Evolutionary conservation across 2,329 filamentous ascomycete species (phyloP).

Genomic region (Calonectria crousiana): DNA sequence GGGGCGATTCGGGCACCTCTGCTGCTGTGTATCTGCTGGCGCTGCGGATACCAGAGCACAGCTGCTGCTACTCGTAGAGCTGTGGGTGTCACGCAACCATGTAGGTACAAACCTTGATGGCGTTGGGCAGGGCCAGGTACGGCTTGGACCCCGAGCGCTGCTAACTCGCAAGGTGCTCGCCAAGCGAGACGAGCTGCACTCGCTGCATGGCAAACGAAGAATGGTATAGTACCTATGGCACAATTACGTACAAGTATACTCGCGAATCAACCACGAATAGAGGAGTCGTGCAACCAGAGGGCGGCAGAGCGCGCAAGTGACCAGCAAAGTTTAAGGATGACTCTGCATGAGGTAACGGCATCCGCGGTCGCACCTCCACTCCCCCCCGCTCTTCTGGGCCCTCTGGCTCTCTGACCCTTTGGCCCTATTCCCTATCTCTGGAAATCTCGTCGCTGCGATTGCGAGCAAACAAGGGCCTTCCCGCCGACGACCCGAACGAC

Average conservation of each 20-base stretch:
- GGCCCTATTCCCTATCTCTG: conserved; percentile 31
- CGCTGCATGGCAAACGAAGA: not conserved
- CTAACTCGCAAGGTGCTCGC: not conserved
- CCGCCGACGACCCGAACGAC: conserved; percentile 42
- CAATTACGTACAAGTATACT: not conserved
- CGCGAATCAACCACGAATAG: not conserved
- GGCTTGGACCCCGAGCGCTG: not conserved
- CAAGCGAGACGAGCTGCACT: not conserved
- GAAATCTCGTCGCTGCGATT: conserved; percentile 17
- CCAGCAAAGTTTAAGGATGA: conserved; percentile 16
- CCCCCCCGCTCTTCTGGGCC: conserved; percentile 26
- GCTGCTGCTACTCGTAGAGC: not conserved
- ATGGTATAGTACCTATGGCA: not conserved
- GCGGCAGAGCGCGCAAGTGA: not conserved
- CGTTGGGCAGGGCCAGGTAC: not conserved
- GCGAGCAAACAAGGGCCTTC: conserved; percentile 24
- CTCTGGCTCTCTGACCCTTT: conserved; percentile 6
- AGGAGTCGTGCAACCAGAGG: not conserved
- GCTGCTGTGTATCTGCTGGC: not conserved
- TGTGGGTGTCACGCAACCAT: conserved; percentile 4
- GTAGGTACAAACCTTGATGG: conserved; percentile 2
- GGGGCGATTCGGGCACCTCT: not conserved
- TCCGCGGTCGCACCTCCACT: not conserved
- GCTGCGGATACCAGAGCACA: not conserved
- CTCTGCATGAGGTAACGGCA: conserved; percentile 20